Evolutionary conservation across 2,329 filamentous ascomycete genomes (phyloP).

Genomic region (Apiospora marii): DNA sequence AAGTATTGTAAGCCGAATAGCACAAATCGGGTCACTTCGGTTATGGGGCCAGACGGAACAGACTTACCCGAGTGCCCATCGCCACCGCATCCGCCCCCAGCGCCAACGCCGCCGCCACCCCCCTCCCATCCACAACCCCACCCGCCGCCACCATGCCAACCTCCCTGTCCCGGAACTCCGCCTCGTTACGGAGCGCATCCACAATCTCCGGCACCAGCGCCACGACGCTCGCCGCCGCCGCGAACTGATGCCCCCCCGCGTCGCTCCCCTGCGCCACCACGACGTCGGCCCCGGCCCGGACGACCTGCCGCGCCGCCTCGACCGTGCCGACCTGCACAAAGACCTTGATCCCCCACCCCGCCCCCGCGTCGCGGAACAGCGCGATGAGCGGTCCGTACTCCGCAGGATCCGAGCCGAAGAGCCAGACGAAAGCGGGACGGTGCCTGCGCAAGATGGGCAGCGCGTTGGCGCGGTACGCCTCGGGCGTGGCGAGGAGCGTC

Average conservation of each 20-base stretch:
- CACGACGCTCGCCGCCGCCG: slow-evolving; percentile 60
- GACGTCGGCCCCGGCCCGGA: slow-evolving; percentile 60
- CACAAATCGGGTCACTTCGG: not conserved
- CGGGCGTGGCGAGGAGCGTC: slow-evolving; percentile 4
- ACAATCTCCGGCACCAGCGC: slow-evolving; percentile 65
- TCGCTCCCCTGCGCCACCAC: slow-evolving; percentile 70
- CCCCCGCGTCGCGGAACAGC: slow-evolving; percentile 22
- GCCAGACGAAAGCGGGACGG: slow-evolving; percentile 24
- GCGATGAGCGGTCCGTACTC: slow-evolving; percentile 26
- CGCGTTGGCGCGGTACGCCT: not conserved
- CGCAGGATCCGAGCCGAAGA: slow-evolving; percentile 28
- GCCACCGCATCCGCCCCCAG: slow-evolving; percentile 48
- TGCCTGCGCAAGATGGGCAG: slow-evolving; percentile 18
- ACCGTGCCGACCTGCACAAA: slow-evolving; percentile 71
- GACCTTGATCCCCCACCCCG: slow-evolving; percentile 50
- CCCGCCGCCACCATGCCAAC: slow-evolving; percentile 51
- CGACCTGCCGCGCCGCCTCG: slow-evolving; percentile 58
- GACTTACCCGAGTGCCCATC: slow-evolving; percentile 41
- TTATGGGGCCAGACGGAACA: no score
- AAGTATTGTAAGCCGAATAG: not conserved
- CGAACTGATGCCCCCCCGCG: slow-evolving; percentile 70
- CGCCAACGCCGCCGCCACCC: slow-evolving; percentile 54
- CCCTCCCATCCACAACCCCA: slow-evolving; percentile 54
- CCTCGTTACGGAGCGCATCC: slow-evolving; percentile 48
- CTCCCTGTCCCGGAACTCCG: slow-evolving; percentile 41